Evolutionary conservation across 306 rosid species (phyloP).

Genomic region (Alnus glutinosa): DNA sequence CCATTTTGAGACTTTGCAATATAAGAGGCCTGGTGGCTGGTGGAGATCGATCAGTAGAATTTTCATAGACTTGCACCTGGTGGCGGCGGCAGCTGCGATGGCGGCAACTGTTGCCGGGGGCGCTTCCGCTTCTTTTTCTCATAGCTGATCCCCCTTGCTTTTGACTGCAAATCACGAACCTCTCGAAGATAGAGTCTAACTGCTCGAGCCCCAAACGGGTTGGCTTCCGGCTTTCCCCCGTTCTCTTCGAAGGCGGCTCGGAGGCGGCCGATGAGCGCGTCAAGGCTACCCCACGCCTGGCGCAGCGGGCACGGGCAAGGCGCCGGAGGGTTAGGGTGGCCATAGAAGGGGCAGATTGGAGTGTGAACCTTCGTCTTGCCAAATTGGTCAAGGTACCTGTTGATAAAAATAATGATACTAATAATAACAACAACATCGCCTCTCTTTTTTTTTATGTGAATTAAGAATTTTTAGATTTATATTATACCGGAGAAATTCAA

Average conservation of each 20-base stretch:
- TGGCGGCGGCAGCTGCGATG: slow-evolving; percentile 32
- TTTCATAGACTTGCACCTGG: slow-evolving; percentile 52
- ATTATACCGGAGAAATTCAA: slow-evolving; percentile 73
- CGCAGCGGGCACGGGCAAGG: slow-evolving; percentile 96
- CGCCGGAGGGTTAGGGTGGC: slow-evolving; percentile 94
- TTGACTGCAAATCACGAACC: slow-evolving; percentile 95
- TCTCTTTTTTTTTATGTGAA: too few relatives aligned
- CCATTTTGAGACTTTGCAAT: slow-evolving; percentile 2
- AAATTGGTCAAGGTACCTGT: slow-evolving; percentile 85
- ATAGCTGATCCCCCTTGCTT: slow-evolving; percentile 96
- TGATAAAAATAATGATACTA: too few relatives aligned
- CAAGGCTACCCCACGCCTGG: slow-evolving; percentile 99
- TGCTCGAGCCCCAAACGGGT: slow-evolving; percentile 96
- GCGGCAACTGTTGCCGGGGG: slow-evolving; percentile 39
- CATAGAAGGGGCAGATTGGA: slow-evolving; percentile 89
- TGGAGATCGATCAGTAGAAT: background rate
- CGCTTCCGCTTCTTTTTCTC: slow-evolving; percentile 97
- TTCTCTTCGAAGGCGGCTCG: slow-evolving; percentile 98
- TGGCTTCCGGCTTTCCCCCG: slow-evolving; percentile 90
- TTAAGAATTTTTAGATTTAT: background rate
- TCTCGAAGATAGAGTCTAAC: slow-evolving; percentile 94
- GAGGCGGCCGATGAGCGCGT: slow-evolving; percentile 90
- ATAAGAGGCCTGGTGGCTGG: background rate
- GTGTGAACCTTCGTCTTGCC: slow-evolving; percentile 96
- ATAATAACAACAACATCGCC: too few relatives aligned